Evolutionary conservation across 495 filamentous ascomycete species (phyloP).

Genomic region (Hyaloscypha hepaticicola): DNA sequence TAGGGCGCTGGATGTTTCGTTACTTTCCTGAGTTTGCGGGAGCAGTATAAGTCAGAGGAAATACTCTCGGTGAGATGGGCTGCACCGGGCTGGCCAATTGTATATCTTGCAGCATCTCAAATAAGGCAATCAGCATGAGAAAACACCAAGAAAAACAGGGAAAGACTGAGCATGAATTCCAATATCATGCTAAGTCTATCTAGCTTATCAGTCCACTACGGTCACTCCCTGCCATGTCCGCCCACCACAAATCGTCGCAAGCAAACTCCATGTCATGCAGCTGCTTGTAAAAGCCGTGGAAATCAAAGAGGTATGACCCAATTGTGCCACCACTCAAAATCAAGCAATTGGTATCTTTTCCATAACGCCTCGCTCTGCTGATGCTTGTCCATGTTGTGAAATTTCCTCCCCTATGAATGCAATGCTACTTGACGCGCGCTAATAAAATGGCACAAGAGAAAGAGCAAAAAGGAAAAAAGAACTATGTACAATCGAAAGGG

Average conservation of each 20-base stretch:
- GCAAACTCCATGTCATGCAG: too few relatives aligned
- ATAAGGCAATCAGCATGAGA: too few relatives aligned
- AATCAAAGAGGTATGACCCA: neutral
- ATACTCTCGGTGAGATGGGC: too few relatives aligned
- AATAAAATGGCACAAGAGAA: slow-evolving; percentile 5
- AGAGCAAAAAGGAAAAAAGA: slow-evolving; percentile 2
- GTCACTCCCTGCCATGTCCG: neutral
- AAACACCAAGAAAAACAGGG: neutral
- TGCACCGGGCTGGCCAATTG: too few relatives aligned
- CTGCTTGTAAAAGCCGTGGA: neutral
- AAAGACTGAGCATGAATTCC: neutral
- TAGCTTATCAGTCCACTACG: neutral
- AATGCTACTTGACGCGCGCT: neutral
- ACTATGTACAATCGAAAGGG: neutral
- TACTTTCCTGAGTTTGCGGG: too few relatives aligned
- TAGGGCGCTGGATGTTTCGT: too few relatives aligned
- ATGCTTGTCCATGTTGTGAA: neutral
- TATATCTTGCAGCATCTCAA: too few relatives aligned
- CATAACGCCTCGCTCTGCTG: slow-evolving; percentile 8
- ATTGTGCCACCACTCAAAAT: neutral
- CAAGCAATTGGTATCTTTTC: neutral
- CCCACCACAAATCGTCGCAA: neutral
- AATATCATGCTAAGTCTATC: neutral
- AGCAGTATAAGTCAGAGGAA: too few relatives aligned
- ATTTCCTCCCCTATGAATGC: slow-evolving; percentile 1